Base-by-base conservation (phyloP, 192 early-diverging fungal genomes). In the Geosiphon pyriformis region DNA sequence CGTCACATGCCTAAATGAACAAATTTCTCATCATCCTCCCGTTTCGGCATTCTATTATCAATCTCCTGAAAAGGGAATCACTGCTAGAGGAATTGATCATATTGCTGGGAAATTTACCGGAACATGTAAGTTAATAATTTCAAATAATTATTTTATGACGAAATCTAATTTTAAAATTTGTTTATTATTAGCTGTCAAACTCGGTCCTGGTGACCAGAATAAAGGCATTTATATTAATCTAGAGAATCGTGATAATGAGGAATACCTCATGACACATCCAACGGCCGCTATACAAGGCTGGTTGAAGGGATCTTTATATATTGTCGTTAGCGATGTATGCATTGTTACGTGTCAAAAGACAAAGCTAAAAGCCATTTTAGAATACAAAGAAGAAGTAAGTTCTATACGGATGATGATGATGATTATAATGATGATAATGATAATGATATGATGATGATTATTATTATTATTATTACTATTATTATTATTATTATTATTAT, bases 21-120 rank as follows among this genome's bases (percentile, higher is more conserved):
- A 87, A 72, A 74, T 87, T 15, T 85, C 80, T 34, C 80, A 83
- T 63, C 83, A 85, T 61, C 82, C 82, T 32, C 83, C 81, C 15
- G 74, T 81, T 31, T 82, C 80, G 25, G 88, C 88, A 22, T 86
- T 81, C 57, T 56, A 81, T 59, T 87, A 87, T 69, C 76, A 77
- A 30, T 88, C 85, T 74, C 68, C 68, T 35, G 82, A 85, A 60
- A 79, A 77, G n/a, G 84, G 83, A 12, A 82, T 88, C 30, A 74
- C 81, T 29, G 85, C 82, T 1, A 72, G 72, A 0, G 90, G 90
- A 7, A 74, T 89, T 37, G 87, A 88, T 76, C 90, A 91, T 62
- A 84, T 91, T 27, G 62, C 74, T 20, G 90, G 85, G 47, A 79
- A 80, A 69, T 91, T 91, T 66, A 87, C 90, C 4, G 88, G 90